Conservation (phyloP, 129 eudicot genomes). For the Arctium minus region DNA sequence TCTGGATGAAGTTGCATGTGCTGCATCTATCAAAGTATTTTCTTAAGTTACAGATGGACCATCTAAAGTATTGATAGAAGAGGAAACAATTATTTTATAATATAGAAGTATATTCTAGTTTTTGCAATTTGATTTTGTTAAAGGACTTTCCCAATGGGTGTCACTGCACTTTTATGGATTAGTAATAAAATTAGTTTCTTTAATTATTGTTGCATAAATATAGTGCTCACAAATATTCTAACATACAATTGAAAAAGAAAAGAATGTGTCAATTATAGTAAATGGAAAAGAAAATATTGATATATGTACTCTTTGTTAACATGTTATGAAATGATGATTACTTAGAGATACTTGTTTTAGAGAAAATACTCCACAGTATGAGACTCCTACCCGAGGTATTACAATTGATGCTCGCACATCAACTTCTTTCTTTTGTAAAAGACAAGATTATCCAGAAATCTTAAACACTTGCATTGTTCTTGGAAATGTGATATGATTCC, state of each 20-base stretch:
- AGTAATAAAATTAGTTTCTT: not conserved
- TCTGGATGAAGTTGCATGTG: too few species aligned
- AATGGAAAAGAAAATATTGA: not conserved
- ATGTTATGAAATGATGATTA: too few species aligned
- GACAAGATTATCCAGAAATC: too few species aligned
- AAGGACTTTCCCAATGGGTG: not conserved
- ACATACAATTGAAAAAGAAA: slow-evolving; percentile 2
- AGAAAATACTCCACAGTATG: too few species aligned
- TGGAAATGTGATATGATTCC: too few species aligned
- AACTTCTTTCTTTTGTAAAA: too few species aligned
- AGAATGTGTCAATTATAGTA: not conserved
- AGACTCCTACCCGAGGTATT: too few species aligned
- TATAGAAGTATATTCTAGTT: not conserved
- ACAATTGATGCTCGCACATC: too few species aligned
- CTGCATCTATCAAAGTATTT: not conserved
- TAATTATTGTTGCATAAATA: not conserved
- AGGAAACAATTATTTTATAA: not conserved
- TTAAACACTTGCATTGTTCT: too few species aligned
- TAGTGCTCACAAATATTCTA: not conserved
- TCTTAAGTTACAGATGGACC: not conserved
- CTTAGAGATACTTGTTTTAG: too few species aligned
- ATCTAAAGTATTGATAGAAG: not conserved
- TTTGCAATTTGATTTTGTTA: not conserved
- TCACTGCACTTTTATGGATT: not conserved
- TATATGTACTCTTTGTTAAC: not conserved